Conservation (phyloP, 257 asterid genomes). For the Nicotiana otophora region DNA sequence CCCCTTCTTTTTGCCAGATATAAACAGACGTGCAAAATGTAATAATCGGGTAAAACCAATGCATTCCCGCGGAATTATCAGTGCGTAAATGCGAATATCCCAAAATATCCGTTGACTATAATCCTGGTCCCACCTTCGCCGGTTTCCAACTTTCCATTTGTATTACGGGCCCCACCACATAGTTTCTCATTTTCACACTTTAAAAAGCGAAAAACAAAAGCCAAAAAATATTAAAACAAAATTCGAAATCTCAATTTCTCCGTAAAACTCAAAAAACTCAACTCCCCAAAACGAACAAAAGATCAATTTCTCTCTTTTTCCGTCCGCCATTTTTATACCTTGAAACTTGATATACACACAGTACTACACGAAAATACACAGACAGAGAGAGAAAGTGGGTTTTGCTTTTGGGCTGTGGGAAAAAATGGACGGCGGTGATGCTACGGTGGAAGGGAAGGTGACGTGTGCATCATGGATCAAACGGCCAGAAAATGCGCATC, state of each 20-base stretch:
- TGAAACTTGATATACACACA: not conserved
- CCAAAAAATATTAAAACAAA: not conserved
- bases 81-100: not conserved
- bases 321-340: not conserved
- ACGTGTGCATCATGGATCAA: slow-evolving; percentile 83
- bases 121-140: not conserved
- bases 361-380: not conserved
- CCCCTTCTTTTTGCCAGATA: not conserved
- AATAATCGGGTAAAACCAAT: not conserved
- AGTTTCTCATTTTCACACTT: not conserved
- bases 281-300: not conserved
- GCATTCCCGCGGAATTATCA: not conserved
- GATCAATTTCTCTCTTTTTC: not conserved
- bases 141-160: not conserved
- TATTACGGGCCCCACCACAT: not conserved
- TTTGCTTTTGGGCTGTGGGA: slow-evolving; percentile 2
- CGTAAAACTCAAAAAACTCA: not conserved
- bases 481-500: slow-evolving; percentile 88
- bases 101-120: not conserved
- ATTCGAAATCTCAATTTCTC: not conserved
- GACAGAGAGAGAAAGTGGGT: not conserved
- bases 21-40: not conserved
- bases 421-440: slow-evolving; percentile 59
- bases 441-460: slow-evolving; percentile 51
- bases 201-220: not conserved